A percentile compares a stretch with the other conserved stretches of the same genome.
Evolutionary conservation across 2,329 filamentous ascomycete species (phyloP).

Genomic region (Calonectria ilicicola): DNA sequence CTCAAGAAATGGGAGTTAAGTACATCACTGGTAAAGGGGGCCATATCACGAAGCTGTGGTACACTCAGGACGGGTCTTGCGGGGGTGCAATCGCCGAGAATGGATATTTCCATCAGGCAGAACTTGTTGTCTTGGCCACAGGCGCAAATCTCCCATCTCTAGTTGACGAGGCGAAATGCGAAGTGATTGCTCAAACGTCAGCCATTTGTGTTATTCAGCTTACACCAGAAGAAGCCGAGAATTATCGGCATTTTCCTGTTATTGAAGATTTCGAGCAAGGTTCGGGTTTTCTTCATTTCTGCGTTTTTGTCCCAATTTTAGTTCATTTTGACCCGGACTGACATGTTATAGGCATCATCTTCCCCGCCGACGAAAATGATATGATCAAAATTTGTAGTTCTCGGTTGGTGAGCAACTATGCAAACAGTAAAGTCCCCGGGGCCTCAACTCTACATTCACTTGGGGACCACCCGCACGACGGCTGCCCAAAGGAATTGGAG

Average conservation of each 20-base stretch:
- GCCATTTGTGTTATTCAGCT: conserved; percentile 73
- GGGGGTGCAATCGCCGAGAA: conserved; percentile 63
- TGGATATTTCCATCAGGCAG: conserved; percentile 62
- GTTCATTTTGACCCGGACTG: not conserved
- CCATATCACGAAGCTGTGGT: conserved; percentile 37
- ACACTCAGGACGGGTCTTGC: conserved; percentile 39
- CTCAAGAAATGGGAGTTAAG: conserved; percentile 39
- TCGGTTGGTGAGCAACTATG: conserved; percentile 63
- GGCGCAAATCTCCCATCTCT: conserved; percentile 75
- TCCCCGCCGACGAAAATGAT: conserved; percentile 61
- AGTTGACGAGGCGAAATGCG: conserved; percentile 69
- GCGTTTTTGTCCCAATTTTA: not conserved
- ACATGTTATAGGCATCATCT: conserved; percentile 55
- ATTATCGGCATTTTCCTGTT: conserved; percentile 56
- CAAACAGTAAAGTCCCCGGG: conserved; percentile 44
- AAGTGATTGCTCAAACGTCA: conserved; percentile 73
- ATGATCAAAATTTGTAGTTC: conserved; percentile 67
- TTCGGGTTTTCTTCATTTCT: not conserved
- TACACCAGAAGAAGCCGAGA: conserved; percentile 66
- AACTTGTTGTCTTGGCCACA: conserved; percentile 72
- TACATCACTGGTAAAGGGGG: conserved; percentile 45
- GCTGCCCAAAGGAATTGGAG: conserved; percentile 63
- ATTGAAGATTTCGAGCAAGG: conserved; percentile 47
- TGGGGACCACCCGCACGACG: conserved; percentile 37
- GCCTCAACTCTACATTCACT: conserved; percentile 34